A percentile compares a stretch with the other conserved stretches of the same genome.
These are phyloP conservation scores for Phylloporus arenicola DNA, from an alignment of 768 basidiomycete species.

Conservation along the genomic window DNA sequence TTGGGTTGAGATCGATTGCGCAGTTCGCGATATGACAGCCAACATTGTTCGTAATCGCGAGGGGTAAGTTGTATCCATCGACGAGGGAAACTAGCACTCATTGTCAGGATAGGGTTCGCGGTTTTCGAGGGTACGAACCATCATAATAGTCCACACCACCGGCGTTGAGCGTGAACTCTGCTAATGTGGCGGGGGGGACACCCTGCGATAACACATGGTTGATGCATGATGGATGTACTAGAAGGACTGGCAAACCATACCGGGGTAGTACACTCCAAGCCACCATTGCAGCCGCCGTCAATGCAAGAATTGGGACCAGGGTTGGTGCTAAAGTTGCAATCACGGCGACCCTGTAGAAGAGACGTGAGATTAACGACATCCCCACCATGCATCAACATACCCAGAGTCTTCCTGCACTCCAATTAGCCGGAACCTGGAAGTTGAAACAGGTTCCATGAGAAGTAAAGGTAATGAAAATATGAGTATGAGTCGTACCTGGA, in stretches of 20 bases:
- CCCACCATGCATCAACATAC: conserved; percentile 21
- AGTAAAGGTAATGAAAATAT: background rate
- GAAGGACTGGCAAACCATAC: conserved; percentile 18
- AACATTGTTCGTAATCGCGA: conserved; percentile 50
- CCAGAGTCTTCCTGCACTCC: conserved; percentile 65
- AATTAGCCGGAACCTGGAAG: conserved; percentile 50
- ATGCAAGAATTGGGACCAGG: conserved; percentile 53
- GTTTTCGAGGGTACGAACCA: conserved; percentile 32
- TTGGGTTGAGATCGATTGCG: conserved; percentile 54
- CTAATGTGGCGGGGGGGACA: conserved; percentile 64
- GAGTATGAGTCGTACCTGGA: conserved; percentile 14
- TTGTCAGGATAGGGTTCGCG: background rate
- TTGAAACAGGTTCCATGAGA: background rate
- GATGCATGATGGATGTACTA: background rate
- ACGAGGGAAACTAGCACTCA: conserved; percentile 50
- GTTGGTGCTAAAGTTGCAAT: conserved; percentile 55
- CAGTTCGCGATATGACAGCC: conserved; percentile 55
- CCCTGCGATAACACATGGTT: conserved; percentile 31
- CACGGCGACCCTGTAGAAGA: conserved; percentile 40
- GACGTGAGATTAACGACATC: background rate
- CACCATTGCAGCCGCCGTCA: conserved; percentile 66
- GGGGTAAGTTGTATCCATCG: conserved; percentile 61
- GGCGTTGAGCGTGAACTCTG: conserved; percentile 57
- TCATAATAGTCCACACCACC: conserved; percentile 54
- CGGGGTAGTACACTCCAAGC: conserved; percentile 54